Base-by-base conservation (phyloP, 257 asterid species). In the Dorcoceras hygrometricum region DNA sequence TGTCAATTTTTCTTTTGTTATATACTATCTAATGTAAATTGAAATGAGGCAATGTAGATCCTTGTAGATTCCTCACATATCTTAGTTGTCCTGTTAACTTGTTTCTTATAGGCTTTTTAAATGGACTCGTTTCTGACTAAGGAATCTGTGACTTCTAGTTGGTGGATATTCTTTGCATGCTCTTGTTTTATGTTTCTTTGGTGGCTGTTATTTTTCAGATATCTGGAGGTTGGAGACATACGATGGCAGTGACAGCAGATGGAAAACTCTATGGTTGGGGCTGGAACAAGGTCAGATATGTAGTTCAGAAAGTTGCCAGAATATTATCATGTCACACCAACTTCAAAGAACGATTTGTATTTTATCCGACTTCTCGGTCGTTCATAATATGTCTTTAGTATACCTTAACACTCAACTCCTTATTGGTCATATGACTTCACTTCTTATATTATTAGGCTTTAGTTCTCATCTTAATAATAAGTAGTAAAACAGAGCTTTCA, bases 141-240 rank as follows among this genome's bases (percentile, higher is more conserved):
- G 53, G 53, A 43, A 3, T 16, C 8, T 43, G 53, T 16, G 16
- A 43, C 53, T 43, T 14, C 53, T n/a, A 43, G 16, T 7, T 43
- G 20, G 20, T 43, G 19, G 20, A 43, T 43, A 3, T 43, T 3
- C 5, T 43, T 43, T 9, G 11, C 12, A 39, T 12, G 12, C 50
- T 39, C 5, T 3, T 39, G 50, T 39, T 26, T 9, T n/a, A 12
- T 51, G 5, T 31, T 73, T 34, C 51, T 66, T 64, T 19, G 6
- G 6, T 32, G 23, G 53, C 56, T 2, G 57, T 74, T 62, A 63
- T 36, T 46, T 32, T 43, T 20, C 90, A 94, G 99, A 87, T 90
- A 73, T 84, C 99, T 51, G 99, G 99, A 75, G 99, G 99, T 72
- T 94, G 99, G 99, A 83, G 99, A 57, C 99, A 94, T 72, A 86